Evolutionary conservation across 257 asterid species (phyloP), one percentile per base, ranked within the genome.

Genomic region (Cinchona pubescens): DNA sequence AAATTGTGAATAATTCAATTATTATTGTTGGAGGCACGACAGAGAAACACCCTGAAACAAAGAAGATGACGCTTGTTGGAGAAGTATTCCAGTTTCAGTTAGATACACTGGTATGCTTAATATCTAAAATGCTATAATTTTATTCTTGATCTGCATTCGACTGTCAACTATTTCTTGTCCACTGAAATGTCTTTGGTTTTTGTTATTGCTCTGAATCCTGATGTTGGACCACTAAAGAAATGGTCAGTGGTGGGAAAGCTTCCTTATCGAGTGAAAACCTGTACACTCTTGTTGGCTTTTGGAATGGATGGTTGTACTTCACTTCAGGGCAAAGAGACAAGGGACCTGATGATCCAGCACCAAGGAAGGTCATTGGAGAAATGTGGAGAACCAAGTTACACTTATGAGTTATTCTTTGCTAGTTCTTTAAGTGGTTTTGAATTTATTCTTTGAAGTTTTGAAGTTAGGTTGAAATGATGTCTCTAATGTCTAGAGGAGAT

Each of bases 251-350:
- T 88, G 19, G 96, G 98, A 51, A 94, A 90, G 81, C 92, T 94
- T 71, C 98, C 98, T n/a, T 94, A 80, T 76, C 91, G 97, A 18
- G 96, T 94, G 65, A 94, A 94, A 79, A 92, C 98, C n/a, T n/a
- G n/a, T n/a, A n/a, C 38, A 92, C 97, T 46, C 90, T 94, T 56
- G 96, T 90, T 10, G 98, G 98, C 46, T 89, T 89, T 79, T 94
- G 98, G 98, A 80, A 92, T 3, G 98, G 98, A 73, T 87, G 89
- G 96, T 48, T 92, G 84, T 92, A 94, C 82, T 94, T 91, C 79
- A 90, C 96, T 40, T 94, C 98, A 5, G 98, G 98, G 74, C 98
- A 94, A 79, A 86, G 98, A 73, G 98, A 94, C 79, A 89, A 78
- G 85, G 98, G 98, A 29, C 87, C 90, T 0, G 90, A 88, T 30